phyloP scores from a whole-genome alignment of 164 flowering plant genomes.

The Stephania cephalantha region DNA sequence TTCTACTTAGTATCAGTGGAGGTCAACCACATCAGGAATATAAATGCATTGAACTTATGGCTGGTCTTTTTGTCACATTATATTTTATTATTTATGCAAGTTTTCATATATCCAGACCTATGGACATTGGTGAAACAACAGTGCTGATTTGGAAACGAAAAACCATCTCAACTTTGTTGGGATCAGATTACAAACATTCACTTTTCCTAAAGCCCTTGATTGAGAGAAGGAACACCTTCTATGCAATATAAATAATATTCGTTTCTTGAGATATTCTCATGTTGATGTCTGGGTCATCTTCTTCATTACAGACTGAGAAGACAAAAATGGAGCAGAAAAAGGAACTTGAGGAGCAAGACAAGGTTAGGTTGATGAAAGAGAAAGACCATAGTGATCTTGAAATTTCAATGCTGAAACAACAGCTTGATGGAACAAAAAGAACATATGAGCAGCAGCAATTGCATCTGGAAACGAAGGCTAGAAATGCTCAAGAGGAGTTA shows the following conservation, averaged over 20 bases:
- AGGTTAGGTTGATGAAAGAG: slow-evolving; percentile 47
- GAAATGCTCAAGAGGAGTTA: slow-evolving; percentile 37
- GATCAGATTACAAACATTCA: not conserved
- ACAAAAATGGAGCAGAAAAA: slow-evolving; percentile 53
- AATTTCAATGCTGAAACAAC: slow-evolving; percentile 46
- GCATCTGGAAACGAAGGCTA: slow-evolving; percentile 44
- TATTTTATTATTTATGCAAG: not conserved
- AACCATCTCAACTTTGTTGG: not conserved
- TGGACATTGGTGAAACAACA: not conserved
- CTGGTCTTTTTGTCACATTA: not conserved
- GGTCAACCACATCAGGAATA: not conserved
- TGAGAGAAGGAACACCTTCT: not conserved
- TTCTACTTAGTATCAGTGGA: not conserved
- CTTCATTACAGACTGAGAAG: slow-evolving; percentile 58
- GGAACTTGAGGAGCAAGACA: slow-evolving; percentile 58
- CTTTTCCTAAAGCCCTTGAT: not conserved
- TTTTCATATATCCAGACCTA: not conserved
- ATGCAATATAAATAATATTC: not conserved
- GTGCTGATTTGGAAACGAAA: not conserved
- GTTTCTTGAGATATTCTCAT: not conserved
- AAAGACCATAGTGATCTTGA: slow-evolving; percentile 40
- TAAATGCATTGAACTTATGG: not conserved
- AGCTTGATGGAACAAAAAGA: slow-evolving; percentile 40
- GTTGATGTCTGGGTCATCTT: not conserved
- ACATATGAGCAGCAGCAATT: slow-evolving; percentile 39